phyloP scores from a whole-genome alignment of 805 yeast species.

The Wickerhamomyces canadensis region DNA sequence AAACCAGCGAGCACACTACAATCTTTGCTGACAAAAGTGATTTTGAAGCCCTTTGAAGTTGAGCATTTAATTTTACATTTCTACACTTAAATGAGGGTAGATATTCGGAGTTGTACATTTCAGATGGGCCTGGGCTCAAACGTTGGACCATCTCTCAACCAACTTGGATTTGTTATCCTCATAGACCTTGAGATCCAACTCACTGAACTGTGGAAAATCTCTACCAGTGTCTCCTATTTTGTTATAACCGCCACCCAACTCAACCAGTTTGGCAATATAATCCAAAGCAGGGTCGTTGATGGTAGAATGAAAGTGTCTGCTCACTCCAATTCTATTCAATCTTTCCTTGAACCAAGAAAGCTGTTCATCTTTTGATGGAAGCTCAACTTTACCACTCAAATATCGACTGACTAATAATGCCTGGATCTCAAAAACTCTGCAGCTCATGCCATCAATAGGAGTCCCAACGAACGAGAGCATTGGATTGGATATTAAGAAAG shows the following conservation, averaged over 20 bases:
- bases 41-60: too few relatives aligned
- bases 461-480: slow-evolving; percentile 27
- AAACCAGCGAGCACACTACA: too few relatives aligned
- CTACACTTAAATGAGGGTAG: too few relatives aligned
- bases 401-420: slow-evolving; percentile 28
- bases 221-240: slow-evolving; percentile 1
- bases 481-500: slow-evolving; percentile 26
- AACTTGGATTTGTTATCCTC: slow-evolving; percentile 1
- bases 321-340: slow-evolving; percentile 21
- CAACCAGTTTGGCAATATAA: slow-evolving; percentile 19
- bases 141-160: slow-evolving; percentile 1
- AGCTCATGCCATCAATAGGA: slow-evolving; percentile 28
- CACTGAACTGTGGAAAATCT: slow-evolving; percentile 3
- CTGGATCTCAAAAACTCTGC: slow-evolving; percentile 31
- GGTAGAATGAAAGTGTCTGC: slow-evolving; percentile 26
- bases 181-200: slow-evolving; percentile 2
- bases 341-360: slow-evolving; percentile 25
- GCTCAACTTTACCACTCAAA: slow-evolving; percentile 23
- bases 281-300: slow-evolving; percentile 26
- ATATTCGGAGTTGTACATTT: too few relatives aligned
- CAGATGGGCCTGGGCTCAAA: too few relatives aligned
- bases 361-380: slow-evolving; percentile 27
- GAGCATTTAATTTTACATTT: too few relatives aligned
- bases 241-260: slow-evolving; percentile 21
- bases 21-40: too few relatives aligned